phyloP scores from a whole-genome alignment of 2,329 filamentous ascomycete species.

The Myrmaecium sp. region DNA sequence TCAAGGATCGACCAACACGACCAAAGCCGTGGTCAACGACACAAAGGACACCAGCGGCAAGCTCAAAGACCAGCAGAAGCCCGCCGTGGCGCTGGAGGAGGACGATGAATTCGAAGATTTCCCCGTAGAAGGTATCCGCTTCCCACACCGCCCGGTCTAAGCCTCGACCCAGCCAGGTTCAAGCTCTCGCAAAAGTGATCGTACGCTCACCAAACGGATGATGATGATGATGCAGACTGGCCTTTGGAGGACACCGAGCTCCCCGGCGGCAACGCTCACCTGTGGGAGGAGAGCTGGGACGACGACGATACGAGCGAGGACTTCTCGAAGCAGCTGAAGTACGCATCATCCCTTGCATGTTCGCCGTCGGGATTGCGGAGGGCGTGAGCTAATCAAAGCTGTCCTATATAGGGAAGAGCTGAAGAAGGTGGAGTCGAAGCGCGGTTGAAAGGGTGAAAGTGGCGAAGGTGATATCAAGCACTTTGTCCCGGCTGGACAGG shows the following conservation, averaged over 20 bases:
- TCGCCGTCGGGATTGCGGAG: neutral
- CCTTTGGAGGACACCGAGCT: conserved; percentile 77
- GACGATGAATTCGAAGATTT: conserved; percentile 99
- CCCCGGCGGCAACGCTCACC: conserved; percentile 58
- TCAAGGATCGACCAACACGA: conserved; percentile 20
- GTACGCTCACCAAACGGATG: no score
- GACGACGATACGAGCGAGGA: conserved; percentile 96
- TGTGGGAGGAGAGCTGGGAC: conserved; percentile 99
- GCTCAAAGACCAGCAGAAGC: conserved; percentile 42
- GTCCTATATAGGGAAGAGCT: conserved; percentile 72
- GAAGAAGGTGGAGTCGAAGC: conserved; percentile 55
- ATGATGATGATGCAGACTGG: conserved; percentile 49
- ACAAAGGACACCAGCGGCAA: conserved; percentile 24
- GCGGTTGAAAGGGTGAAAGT: conserved; percentile 3
- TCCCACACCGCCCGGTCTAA: neutral
- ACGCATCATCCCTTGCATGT: conserved; percentile 19
- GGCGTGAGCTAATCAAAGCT: no score
- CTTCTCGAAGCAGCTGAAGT: conserved; percentile 91
- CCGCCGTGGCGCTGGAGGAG: conserved; percentile 62
- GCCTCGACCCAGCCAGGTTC: neutral
- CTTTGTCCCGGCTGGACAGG: no score
- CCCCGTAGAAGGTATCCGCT: conserved; percentile 64
- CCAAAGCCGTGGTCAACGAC: conserved; percentile 24
- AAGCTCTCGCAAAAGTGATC: neutral
- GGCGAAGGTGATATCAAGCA: conserved; percentile 6